Evolutionary conservation across 2,329 filamentous ascomycete species (phyloP), one percentile per base, ranked within the genome.

Genomic region (Colletotrichum abscissum): DNA sequence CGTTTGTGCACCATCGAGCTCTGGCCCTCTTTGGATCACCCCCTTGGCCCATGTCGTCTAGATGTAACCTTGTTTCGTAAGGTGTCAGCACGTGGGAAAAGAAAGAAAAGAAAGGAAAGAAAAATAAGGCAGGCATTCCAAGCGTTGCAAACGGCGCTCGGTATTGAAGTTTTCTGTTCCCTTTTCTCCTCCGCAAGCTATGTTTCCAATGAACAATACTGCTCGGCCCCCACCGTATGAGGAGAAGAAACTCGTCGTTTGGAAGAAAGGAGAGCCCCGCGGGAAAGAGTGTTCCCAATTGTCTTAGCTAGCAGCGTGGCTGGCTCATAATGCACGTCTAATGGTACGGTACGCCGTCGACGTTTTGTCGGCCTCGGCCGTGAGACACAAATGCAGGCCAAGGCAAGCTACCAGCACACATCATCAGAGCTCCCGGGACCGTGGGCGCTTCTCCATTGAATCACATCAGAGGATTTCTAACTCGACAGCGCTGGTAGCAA

Each of bases 371-470:
- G 46, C 55, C 55, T 60, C 67, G 26, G 28, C 60, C 60, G 30
- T 70, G 55, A 65, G 67, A 56, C 67, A 60, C 55, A 62, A 19
- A 65, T 70, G 70, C 70, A 60, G 70, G 70, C 70, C 67, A 73
- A 73, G 70, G n/a, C 46, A 52, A 46, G 55, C 54, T 33, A 49
- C 30, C 58, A 69, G 24, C 54, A 58, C 65, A 56, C 46, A 56
- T 28, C 60, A 70, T 73, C 55, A 64, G 60, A 65, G 55, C 46
- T 63, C 54, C 70, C 67, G 60, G 60, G 55, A 38, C n/a, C 14
- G 42, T 26, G 69, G 33, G 46, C 67, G 67, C 67, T 55, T 65
- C 56, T 56, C 24, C 24, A 19, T 46, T 70, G 60, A 73, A 73
- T 66, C 67, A 73, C 60, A 52, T n/a, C 19, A 30, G 56, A 38